Base-by-base conservation (phyloP, 768 basidiomycete genomes). In the Nidula microcarpa region DNA sequence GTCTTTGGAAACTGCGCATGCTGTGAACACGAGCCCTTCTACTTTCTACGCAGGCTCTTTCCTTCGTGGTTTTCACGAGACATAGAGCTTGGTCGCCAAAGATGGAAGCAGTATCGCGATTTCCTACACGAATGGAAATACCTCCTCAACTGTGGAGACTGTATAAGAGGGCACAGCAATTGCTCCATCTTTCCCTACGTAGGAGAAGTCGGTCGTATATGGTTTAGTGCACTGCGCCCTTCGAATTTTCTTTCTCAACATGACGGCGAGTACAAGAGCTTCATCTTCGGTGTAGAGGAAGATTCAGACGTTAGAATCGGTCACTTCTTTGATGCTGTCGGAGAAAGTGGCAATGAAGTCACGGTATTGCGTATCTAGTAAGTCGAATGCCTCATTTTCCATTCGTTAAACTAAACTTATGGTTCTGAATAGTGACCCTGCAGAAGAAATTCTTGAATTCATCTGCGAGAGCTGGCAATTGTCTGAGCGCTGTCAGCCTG, bases 181-280 rank as follows among this genome's bases (percentile, higher is more conserved):
- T 51, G 59, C 49, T 11, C 30, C 3, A 50, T 50, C 14, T 34
- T 47, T 33, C 49, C 47, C n/a, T 61, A 54, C 37, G 51, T 50
- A 9, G 68, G 68, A 8, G 57, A 67, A 35, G 44, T 67, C 7
- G 62, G 67, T 47, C 61, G 65, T 10, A 62, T 62, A 32, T 70
- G 67, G 67, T 68, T 62, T 58, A 59, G 53, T 16, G 55, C 67
- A 0, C 61, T 70, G 1, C 65, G 65, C 6, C 45, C 45, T 2
- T 30, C 53, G 10, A 64, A 66, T 52, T 63, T 68, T 51, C 53
- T 70, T 47, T 45, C n/a, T 9, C 37, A 43, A n/a, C 23, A 4
- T 18, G 10, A n/a, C 13, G 23, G 44, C 14, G 10, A 46, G 23
- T 46, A n/a, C 23, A 46, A 30, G n/a, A 46, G n/a, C 23, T 46